Evolutionary conservation across 805 yeast species (phyloP).

Genomic region (Hanseniaspora mollemarum): DNA sequence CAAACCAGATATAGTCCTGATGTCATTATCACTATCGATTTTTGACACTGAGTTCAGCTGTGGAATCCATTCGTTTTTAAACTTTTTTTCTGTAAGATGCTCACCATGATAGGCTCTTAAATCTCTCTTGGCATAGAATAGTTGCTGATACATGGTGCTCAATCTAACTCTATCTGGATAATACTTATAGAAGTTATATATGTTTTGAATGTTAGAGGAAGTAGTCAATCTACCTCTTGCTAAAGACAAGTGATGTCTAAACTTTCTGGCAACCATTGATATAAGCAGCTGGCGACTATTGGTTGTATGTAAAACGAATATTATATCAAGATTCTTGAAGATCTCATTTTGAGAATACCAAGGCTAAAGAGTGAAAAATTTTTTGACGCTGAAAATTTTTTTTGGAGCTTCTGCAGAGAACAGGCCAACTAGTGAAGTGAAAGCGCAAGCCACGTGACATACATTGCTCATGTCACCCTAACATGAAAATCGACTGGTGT

Average conservation of each 20-base stretch:
- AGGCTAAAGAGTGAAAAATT: no score
- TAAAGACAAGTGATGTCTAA: conserved; percentile 34
- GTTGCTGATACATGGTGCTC: conserved; percentile 72
- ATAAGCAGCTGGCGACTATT: not conserved
- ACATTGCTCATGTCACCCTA: no score
- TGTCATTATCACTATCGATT: conserved; percentile 45
- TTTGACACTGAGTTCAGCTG: conserved; percentile 79
- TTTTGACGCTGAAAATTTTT: no score
- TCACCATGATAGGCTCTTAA: conserved; percentile 95
- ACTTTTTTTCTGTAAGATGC: conserved; percentile 70
- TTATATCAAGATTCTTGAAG: no score
- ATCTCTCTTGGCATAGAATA: conserved; percentile 83
- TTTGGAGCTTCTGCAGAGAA: no score
- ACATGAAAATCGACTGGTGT: no score
- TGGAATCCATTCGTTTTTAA: conserved; percentile 57
- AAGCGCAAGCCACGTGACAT: no score
- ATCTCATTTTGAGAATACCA: no score
- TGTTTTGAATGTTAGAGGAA: conserved; percentile 81
- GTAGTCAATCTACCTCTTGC: conserved; percentile 68
- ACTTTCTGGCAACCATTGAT: conserved; percentile 14
- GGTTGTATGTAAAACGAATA: not conserved
- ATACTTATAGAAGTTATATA: conserved; percentile 70
- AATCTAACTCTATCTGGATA: conserved; percentile 38
- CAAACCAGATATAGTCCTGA: conserved; percentile 32
- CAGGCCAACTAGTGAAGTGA: no score